Evolutionary conservation across 2,329 filamentous ascomycete species (phyloP).

Genomic region (Neocatenulostroma microsporum): DNA sequence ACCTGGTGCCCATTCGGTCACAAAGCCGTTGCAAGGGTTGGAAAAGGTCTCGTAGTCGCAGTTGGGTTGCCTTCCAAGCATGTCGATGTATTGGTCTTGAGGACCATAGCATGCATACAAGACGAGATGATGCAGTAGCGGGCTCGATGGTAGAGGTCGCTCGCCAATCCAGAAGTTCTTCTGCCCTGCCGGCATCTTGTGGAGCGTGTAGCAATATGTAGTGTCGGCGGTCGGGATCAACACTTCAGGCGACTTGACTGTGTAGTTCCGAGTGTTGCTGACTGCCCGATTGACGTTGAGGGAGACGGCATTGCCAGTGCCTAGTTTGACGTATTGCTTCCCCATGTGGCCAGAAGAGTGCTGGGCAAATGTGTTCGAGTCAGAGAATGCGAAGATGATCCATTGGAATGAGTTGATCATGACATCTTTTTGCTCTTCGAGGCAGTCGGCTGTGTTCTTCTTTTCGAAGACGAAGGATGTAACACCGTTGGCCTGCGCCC

Average conservation of each 20-base stretch:
- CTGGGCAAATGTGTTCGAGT: slow-evolving; percentile 13
- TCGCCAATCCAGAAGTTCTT: slow-evolving; percentile 13
- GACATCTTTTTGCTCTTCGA: slow-evolving; percentile 10
- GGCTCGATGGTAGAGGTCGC: slow-evolving; percentile 8
- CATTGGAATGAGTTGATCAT: slow-evolving; percentile 12
- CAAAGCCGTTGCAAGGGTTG: slow-evolving; percentile 15
- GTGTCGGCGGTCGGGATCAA: slow-evolving; percentile 12
- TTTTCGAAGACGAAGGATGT: slow-evolving; percentile 17
- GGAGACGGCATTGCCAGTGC: slow-evolving; percentile 11
- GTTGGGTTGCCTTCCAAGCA: slow-evolving; percentile 12
- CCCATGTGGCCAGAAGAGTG: slow-evolving; percentile 13
- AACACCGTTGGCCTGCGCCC: slow-evolving; percentile 10
- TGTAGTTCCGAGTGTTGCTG: slow-evolving; percentile 10
- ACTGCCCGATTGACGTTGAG: slow-evolving; percentile 8
- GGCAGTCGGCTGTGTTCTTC: slow-evolving; percentile 13
- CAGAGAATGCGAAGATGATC: slow-evolving; percentile 15
- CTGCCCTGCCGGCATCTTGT: slow-evolving; percentile 11
- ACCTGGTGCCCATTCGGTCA: slow-evolving; percentile 16
- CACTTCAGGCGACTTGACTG: slow-evolving; percentile 10
- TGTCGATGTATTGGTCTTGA: slow-evolving; percentile 7
- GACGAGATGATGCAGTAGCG: slow-evolving; percentile 14
- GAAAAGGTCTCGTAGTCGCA: slow-evolving; percentile 13
- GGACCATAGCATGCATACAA: slow-evolving; percentile 14
- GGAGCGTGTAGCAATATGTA: slow-evolving; percentile 15
- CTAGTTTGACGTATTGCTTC: slow-evolving; percentile 15